phyloP scores from a whole-genome alignment of 163 green algal species.

The Chlorella variabilis region DNA sequence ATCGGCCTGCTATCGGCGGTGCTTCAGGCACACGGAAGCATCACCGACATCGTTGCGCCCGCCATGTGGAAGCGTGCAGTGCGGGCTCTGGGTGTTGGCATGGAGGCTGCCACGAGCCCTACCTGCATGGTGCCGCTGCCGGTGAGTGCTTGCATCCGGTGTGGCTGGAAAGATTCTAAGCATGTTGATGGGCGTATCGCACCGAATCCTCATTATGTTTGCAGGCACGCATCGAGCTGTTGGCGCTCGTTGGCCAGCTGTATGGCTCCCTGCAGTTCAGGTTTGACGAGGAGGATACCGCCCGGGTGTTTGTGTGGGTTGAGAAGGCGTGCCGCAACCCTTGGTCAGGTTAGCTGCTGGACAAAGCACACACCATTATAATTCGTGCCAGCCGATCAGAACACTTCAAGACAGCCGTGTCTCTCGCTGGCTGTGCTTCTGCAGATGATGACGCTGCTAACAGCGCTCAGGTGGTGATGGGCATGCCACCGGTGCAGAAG shows the following conservation, averaged over 20 bases:
- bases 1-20: slow-evolving; percentile 60
- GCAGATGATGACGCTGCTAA: slow-evolving; percentile 68
- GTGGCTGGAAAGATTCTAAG: no score
- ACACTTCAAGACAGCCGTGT: no score
- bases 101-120: slow-evolving; percentile 59
- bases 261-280: slow-evolving; percentile 47
- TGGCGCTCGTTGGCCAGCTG: slow-evolving; percentile 63
- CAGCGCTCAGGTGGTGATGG: slow-evolving; percentile 51
- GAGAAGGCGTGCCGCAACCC: slow-evolving; percentile 72
- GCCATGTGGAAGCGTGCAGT: slow-evolving; percentile 50
- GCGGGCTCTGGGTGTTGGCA: slow-evolving; percentile 60
- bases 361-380: no score
- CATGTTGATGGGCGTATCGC: no score
- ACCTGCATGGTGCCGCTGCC: slow-evolving; percentile 59
- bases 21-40: slow-evolving; percentile 53
- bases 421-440: background rate
- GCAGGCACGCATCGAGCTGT: slow-evolving; percentile 72
- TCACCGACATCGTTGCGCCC: slow-evolving; percentile 8
- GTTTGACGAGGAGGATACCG: slow-evolving; percentile 60
- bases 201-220: no score
- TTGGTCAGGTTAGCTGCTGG: slow-evolving; percentile 39
- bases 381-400: no score
- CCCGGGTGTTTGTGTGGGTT: slow-evolving; percentile 68
- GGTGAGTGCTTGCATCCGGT: background rate
- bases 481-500: slow-evolving; percentile 81